phyloP scores from a whole-genome alignment of 768 basidiomycete species.

The Pluteus cervinus region DNA sequence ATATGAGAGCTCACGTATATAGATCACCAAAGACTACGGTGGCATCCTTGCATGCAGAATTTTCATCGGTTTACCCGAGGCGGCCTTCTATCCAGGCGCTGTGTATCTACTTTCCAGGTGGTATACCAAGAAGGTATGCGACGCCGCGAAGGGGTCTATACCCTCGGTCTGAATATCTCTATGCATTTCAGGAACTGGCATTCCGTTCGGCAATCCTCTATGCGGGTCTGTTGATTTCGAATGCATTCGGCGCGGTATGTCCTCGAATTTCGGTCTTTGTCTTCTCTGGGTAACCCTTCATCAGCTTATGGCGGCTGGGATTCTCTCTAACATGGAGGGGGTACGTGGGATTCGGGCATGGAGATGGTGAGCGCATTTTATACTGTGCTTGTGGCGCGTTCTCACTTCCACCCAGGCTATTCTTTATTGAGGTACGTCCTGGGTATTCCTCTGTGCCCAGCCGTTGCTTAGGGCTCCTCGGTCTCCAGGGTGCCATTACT shows the following conservation, averaged over 20 bases:
- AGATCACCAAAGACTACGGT: conserved; percentile 49
- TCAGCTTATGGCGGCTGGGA: conserved; percentile 70
- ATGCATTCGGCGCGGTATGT: conserved; percentile 61
- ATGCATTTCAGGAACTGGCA: conserved; percentile 46
- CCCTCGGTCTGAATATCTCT: conserved; percentile 7
- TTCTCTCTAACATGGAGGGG: conserved; percentile 65
- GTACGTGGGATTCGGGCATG: conserved; percentile 61
- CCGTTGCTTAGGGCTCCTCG: neutral
- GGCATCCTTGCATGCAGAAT: conserved; percentile 53
- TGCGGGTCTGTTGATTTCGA: conserved; percentile 53
- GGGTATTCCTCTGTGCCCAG: neutral
- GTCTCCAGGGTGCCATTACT: conserved; percentile 54
- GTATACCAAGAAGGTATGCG: conserved; percentile 49
- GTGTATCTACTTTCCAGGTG: conserved; percentile 43
- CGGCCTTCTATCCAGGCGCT: conserved; percentile 61
- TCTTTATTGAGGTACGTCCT: conserved; percentile 54
- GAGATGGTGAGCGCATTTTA: conserved; percentile 47
- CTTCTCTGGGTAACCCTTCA: neutral
- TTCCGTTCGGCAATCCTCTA: conserved; percentile 59
- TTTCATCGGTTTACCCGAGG: conserved; percentile 60
- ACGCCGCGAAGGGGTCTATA: neutral
- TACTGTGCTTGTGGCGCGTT: neutral
- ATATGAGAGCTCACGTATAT: neutral
- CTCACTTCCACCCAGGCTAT: conserved; percentile 38
- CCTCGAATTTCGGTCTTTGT: neutral